Base-by-base conservation (phyloP, 176 grass and related monocot genomes). In the Panicum miliaceum region DNA sequence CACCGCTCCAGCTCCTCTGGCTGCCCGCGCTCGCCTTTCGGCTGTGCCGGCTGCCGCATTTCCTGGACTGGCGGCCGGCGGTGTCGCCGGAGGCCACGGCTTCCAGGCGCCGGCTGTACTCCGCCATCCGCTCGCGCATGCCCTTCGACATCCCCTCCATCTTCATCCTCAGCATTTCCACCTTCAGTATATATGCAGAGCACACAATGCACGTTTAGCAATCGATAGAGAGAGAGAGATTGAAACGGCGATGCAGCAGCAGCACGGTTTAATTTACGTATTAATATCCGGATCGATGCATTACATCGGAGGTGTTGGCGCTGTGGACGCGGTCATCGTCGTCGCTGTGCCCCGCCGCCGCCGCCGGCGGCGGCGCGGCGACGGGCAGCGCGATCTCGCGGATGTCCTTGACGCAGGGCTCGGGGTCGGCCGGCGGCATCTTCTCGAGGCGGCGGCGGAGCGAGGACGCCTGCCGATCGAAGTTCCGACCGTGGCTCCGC, bases 121-220 rank as follows among this genome's bases (percentile, higher is more conserved):
- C 95, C 10, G 85, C 95, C 88, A 97, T 92, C 75, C 86, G 77
- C 71, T 94, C 92, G 34, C 91, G 73, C 95, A 91, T 92, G 13
- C 94, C 95, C 43, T 92, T 97, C 9, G 95, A 97, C 84, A 97
- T 82, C 51, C 95, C 92, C 71, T 92, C 95, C 95, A 97, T 97
- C 76, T 91, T 97, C 81, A 77, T 92, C 84, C 85, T 88, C 75
- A 97, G 64, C 88, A 85, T 89, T 27, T 94, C 92, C 53, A 97
- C 90, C 95, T 97, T 89, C 64, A 82, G 45, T 3, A n/a, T n/a
- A n/a, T n/a, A n/a, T 16, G 29, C n/a, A 79, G 47, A 22, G 64
- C 46, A 20, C 40, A 69, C 23, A 36, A 13, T 50, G 41, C 18
- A 53, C 34, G 12, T 46, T 62, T 36, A 78, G 38, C 59, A 41